These are phyloP conservation scores for Boletus rubroflammeus DNA, from an alignment of 768 basidiomycete genomes.

Conservation along the genomic window DNA sequence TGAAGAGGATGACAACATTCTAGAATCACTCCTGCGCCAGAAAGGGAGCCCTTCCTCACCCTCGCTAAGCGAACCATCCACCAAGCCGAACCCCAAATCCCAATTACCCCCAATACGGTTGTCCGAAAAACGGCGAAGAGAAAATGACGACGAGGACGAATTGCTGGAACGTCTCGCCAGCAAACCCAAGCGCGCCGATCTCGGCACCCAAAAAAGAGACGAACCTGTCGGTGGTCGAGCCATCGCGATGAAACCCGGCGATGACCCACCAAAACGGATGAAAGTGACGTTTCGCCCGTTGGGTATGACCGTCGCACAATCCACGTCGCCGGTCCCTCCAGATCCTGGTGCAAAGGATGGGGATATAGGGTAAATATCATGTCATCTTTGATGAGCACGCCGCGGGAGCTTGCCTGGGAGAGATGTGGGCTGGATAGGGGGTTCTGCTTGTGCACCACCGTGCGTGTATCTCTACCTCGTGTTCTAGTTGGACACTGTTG, in stretches of 20 bases:
- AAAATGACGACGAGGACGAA: slow-evolving; percentile 69
- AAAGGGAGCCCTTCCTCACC: slow-evolving; percentile 37
- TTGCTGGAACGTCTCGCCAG: slow-evolving; percentile 55
- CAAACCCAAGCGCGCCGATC: slow-evolving; percentile 55
- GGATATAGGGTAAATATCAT: slow-evolving; percentile 55
- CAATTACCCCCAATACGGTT: slow-evolving; percentile 47
- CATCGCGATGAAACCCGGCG: slow-evolving; percentile 30
- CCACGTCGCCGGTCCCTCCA: slow-evolving; percentile 48
- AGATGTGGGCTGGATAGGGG: slow-evolving; percentile 12
- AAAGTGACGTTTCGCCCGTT: slow-evolving; percentile 63
- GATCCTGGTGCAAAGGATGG: slow-evolving; percentile 68
- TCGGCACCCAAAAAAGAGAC: slow-evolving; percentile 45
- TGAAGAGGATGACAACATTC: slow-evolving; percentile 51
- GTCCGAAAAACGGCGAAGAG: slow-evolving; percentile 68
- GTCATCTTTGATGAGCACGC: not conserved
- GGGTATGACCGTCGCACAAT: slow-evolving; percentile 26
- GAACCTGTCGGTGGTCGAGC: slow-evolving; percentile 20
- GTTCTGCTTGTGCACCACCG: slow-evolving; percentile 2
- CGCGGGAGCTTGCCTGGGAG: slow-evolving; percentile 34
- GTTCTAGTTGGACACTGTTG: slow-evolving; percentile 1
- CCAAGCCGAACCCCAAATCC: slow-evolving; percentile 30
- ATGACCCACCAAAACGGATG: slow-evolving; percentile 61
- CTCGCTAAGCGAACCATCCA: slow-evolving; percentile 29
- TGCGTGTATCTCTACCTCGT: slow-evolving; percentile 9
- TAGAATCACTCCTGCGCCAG: slow-evolving; percentile 51